These are phyloP conservation scores for Neonectria neomacrospora DNA, from an alignment of 2,329 filamentous ascomycete species.

Conservation along the genomic window DNA sequence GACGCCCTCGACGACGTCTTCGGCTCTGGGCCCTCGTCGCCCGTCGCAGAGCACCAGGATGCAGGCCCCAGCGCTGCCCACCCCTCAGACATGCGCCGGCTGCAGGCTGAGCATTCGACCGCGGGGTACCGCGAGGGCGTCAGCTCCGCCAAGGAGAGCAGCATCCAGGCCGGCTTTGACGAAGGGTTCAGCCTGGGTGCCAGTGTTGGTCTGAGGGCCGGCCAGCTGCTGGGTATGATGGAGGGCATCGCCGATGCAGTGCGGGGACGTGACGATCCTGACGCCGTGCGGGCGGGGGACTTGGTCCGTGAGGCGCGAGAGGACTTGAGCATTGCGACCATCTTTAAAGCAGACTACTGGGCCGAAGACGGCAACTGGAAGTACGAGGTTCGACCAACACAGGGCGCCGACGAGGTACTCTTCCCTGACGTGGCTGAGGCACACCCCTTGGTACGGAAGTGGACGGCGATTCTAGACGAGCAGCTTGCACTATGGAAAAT, in stretches of 20 bases:
- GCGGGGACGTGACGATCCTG: constrained; percentile 41
- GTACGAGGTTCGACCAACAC: constrained; percentile 62
- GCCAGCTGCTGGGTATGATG: constrained; percentile 79
- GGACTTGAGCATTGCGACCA: constrained; percentile 69
- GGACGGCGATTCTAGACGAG: constrained; percentile 57
- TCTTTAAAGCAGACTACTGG: constrained; percentile 77
- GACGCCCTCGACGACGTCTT: constrained; percentile 53
- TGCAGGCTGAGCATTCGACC: constrained; percentile 81
- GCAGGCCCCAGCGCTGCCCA: constrained; percentile 46
- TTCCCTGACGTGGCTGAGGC: constrained; percentile 72
- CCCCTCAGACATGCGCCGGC: constrained; percentile 74
- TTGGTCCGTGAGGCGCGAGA: constrained; percentile 62
- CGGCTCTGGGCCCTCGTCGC: constrained; percentile 44
- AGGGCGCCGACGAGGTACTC: constrained; percentile 57
- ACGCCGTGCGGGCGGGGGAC: constrained; percentile 37
- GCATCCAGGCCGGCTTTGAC: constrained; percentile 90
- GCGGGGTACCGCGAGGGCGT: constrained; percentile 93
- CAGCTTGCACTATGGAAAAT: constrained; percentile 51
- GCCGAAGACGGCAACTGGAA: constrained; percentile 77
- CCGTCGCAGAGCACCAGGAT: constrained; percentile 24
- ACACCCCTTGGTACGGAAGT: constrained; percentile 75
- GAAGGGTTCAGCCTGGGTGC: constrained; percentile 89
- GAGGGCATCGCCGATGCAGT: constrained; percentile 74
- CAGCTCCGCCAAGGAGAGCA: constrained; percentile 76
- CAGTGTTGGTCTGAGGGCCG: constrained; percentile 78